A percentile compares a stretch with the other conserved stretches of the same genome.
Conservation (phyloP, 306 rosid genomes). For the Rubus parviflorus region DNA sequence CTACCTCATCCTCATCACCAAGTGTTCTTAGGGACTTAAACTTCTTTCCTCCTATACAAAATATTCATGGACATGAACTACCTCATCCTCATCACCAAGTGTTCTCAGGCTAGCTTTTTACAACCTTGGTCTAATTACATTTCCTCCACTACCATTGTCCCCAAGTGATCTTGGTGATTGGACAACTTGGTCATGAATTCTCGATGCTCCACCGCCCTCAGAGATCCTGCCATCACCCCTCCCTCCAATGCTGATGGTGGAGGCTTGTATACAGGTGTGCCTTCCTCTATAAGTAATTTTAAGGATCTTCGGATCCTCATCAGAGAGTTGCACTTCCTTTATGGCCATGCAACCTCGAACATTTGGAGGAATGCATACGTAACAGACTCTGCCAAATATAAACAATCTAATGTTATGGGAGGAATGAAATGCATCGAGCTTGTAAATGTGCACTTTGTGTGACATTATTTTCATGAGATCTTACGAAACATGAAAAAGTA, state of each 20-base stretch:
- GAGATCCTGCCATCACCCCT: too few species aligned
- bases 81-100: too few species aligned
- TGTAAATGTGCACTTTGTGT: background rate
- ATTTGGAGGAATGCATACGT: slow-evolving; percentile 34
- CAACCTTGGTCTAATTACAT: too few species aligned
- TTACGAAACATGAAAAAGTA: background rate
- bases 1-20: too few species aligned
- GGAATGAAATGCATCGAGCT: background rate
- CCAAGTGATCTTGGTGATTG: too few species aligned
- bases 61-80: too few species aligned
- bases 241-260: slow-evolving; percentile 28
- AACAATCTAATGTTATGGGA: background rate
- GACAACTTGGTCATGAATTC: too few species aligned
- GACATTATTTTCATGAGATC: background rate
- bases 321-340: slow-evolving; percentile 39
- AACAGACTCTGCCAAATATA: slow-evolving; percentile 31
- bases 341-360: slow-evolving; percentile 34
- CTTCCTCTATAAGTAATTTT: slow-evolving; percentile 32
- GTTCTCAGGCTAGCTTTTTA: too few species aligned
- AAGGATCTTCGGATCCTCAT: slow-evolving; percentile 14
- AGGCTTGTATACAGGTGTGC: slow-evolving; percentile 40
- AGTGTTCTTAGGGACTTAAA: too few species aligned
- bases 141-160: too few species aligned
- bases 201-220: too few species aligned
- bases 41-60: too few species aligned